phyloP scores from a whole-genome alignment of 441 rosid species.

The Adansonia rubrostipa region DNA sequence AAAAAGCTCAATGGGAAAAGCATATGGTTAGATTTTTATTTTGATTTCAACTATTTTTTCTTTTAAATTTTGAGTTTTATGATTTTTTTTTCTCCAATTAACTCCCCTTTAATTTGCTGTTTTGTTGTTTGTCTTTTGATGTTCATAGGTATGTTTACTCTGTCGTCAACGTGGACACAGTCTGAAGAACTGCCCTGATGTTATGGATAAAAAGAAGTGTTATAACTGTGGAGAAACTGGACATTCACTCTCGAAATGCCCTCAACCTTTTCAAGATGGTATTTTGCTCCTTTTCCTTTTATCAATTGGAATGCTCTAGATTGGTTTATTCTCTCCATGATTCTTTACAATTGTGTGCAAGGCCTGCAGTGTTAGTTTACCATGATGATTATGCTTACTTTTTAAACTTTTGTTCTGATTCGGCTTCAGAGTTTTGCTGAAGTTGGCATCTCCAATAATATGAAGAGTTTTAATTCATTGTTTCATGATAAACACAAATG shows the following conservation, averaged over 20 bases:
- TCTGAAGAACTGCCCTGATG: slow-evolving; percentile 79
- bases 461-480: background rate
- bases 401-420: background rate
- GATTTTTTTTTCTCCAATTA: background rate
- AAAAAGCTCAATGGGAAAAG: slow-evolving; percentile 87
- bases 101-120: background rate
- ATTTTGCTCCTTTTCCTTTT: slow-evolving; percentile 21
- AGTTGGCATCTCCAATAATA: background rate
- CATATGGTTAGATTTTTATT: slow-evolving; percentile 60
- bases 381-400: background rate
- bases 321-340: background rate
- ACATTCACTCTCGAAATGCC: slow-evolving; percentile 79
- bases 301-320: background rate
- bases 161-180: slow-evolving; percentile 89
- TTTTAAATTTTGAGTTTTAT: background rate
- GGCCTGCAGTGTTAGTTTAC: background rate
- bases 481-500: background rate
- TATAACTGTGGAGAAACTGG: slow-evolving; percentile 84
- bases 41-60: background rate
- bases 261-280: slow-evolving; percentile 81
- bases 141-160: slow-evolving; percentile 79
- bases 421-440: background rate
- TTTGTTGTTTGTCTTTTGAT: slow-evolving; percentile 24
- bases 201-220: slow-evolving; percentile 62
- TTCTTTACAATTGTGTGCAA: background rate